Conservation (phyloP, 2,329 filamentous ascomycete genomes). For the Curvularia sp. region DNA sequence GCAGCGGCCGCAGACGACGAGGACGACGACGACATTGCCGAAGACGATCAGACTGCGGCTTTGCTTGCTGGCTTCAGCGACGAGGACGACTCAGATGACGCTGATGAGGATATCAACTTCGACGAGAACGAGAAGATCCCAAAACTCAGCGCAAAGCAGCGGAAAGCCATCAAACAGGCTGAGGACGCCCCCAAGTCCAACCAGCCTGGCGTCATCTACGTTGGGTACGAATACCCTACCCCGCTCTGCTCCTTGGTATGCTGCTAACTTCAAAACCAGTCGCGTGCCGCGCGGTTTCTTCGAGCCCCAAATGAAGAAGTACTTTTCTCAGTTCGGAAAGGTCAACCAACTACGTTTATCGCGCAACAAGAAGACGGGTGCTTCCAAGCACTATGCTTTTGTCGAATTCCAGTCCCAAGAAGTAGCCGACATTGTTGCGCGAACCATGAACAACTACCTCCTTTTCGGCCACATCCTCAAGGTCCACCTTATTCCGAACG, state of each 20-base stretch:
- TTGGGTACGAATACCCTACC: slow-evolving; percentile 63
- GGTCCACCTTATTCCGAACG: slow-evolving; percentile 78
- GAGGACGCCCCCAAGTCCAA: slow-evolving; percentile 60
- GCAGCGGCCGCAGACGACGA: slow-evolving; percentile 18
- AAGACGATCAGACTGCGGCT: slow-evolving; percentile 59
- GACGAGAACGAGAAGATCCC: slow-evolving; percentile 47
- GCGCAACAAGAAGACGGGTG: slow-evolving; percentile 89
- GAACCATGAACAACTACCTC: slow-evolving; percentile 98
- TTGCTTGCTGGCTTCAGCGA: slow-evolving; percentile 61
- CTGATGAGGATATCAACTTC: slow-evolving; percentile 47
- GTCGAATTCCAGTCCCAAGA: slow-evolving; percentile 81
- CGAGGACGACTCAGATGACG: slow-evolving; percentile 49
- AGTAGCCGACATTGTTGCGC: slow-evolving; percentile 88
- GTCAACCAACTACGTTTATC: slow-evolving; percentile 82
- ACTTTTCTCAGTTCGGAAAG: slow-evolving; percentile 91
- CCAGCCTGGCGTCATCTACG: slow-evolving; percentile 81
- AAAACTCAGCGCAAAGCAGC: slow-evolving; percentile 37
- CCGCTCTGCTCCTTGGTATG: not conserved
- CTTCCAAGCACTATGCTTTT: slow-evolving; percentile 93
- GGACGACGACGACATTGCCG: slow-evolving; percentile 30
- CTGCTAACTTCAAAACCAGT: slow-evolving; percentile 44
- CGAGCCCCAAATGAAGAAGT: slow-evolving; percentile 91
- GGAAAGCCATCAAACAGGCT: slow-evolving; percentile 58
- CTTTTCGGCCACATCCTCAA: slow-evolving; percentile 94
- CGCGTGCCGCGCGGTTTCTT: slow-evolving; percentile 96